Percentiles rank a stretch among this genome's conserved stretches.
phyloP scores from a whole-genome alignment of 352 stramenopile species.

The Globisporangium yorkense region DNA sequence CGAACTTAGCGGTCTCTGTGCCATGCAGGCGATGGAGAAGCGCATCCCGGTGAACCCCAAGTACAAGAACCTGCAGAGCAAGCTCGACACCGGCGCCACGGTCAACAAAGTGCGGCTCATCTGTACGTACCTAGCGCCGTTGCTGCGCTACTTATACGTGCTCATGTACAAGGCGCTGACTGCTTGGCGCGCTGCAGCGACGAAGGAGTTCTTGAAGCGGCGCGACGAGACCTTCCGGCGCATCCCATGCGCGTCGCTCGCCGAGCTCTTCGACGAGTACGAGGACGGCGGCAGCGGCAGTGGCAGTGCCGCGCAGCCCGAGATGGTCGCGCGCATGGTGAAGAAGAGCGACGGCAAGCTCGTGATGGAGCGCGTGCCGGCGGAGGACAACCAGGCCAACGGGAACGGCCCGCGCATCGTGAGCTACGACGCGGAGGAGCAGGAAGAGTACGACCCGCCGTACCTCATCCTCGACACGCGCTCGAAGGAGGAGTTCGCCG shows the following conservation, averaged over 20 bases:
- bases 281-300: slow-evolving; percentile 41
- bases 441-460: slow-evolving; percentile 68
- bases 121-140: slow-evolving; percentile 27
- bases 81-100: slow-evolving; percentile 67
- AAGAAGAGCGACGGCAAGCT: slow-evolving; percentile 61
- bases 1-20: background rate
- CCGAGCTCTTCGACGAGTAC: slow-evolving; percentile 73
- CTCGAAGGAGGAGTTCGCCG: slow-evolving; percentile 57
- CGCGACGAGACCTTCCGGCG: slow-evolving; percentile 78
- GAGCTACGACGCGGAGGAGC: slow-evolving; percentile 72
- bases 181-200: slow-evolving; percentile 21
- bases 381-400: slow-evolving; percentile 31
- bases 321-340: slow-evolving; percentile 77
- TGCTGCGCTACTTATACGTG: background rate
- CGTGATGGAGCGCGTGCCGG: slow-evolving; percentile 59
- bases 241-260: slow-evolving; percentile 57
- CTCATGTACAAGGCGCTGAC: background rate
- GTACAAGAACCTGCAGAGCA: slow-evolving; percentile 77
- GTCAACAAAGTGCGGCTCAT: slow-evolving; percentile 77
- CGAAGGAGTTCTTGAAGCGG: slow-evolving; percentile 76
- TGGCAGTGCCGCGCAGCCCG: slow-evolving; percentile 26
- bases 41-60: slow-evolving; percentile 67
- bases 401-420: slow-evolving; percentile 51
- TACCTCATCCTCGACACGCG: slow-evolving; percentile 74
- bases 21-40: slow-evolving; percentile 66